Conservation (phyloP, 2,329 filamentous ascomycete genomes). For the Fusarium buxicola region DNA sequence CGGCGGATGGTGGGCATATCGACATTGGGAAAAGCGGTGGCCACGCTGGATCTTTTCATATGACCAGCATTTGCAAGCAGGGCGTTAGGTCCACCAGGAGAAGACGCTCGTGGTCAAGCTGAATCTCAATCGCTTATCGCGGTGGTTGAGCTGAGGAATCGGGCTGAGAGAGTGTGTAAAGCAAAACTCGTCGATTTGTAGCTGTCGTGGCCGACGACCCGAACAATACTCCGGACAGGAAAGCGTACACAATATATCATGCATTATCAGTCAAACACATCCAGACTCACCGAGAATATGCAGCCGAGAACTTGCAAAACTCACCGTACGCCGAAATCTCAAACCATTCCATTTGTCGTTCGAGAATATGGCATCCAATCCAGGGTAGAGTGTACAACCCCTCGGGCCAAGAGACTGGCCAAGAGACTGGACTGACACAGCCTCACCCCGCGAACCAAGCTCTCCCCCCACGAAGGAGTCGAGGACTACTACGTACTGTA, state of each 20-base stretch:
- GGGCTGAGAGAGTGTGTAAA: neutral
- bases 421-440: slow-evolving; percentile 5
- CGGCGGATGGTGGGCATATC: slow-evolving; percentile 37
- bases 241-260: neutral
- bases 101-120: slow-evolving; percentile 9
- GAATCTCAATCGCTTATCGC: slow-evolving; percentile 31
- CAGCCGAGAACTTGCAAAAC: slow-evolving; percentile 3
- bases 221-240: neutral
- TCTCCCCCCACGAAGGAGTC: neutral
- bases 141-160: neutral
- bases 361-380: slow-evolving; percentile 3
- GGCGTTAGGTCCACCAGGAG: neutral
- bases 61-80: slow-evolving; percentile 1
- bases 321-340: slow-evolving; percentile 15
- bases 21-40: slow-evolving; percentile 17
- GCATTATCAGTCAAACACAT: neutral
- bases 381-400: slow-evolving; percentile 17
- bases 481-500: no score
- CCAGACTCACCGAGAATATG: slow-evolving; percentile 6
- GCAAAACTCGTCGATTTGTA: neutral
- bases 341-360: neutral
- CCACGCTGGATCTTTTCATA: slow-evolving; percentile 5
- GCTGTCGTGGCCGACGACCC: slow-evolving; percentile 6
- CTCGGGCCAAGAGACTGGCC: slow-evolving; percentile 18
- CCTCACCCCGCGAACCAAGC: slow-evolving; percentile 35